These are phyloP conservation scores for Bonia amplexicaulis DNA, from an alignment of 176 grass and related monocot genomes.

Conservation along the genomic window DNA sequence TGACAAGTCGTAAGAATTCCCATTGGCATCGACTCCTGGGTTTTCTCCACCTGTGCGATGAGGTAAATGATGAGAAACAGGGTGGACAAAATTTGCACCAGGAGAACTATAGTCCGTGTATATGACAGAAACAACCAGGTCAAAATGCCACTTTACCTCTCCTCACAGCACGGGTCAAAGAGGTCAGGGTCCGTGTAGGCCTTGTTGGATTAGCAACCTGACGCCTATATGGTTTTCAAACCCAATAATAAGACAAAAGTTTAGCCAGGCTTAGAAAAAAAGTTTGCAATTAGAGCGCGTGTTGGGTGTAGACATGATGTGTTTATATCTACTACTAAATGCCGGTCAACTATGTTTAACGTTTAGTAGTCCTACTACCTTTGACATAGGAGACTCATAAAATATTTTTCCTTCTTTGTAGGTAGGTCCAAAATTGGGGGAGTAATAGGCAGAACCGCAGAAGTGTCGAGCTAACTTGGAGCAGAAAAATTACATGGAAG, in stretches of 20 bases:
- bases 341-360: slow-evolving; percentile 12
- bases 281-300: not conserved
- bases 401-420: not conserved
- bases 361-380: slow-evolving; percentile 20
- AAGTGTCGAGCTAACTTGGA: not conserved
- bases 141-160: slow-evolving; percentile 46
- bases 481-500: not conserved
- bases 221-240: slow-evolving; percentile 40
- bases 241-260: slow-evolving; percentile 11
- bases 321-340: slow-evolving; percentile 26
- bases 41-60: slow-evolving; percentile 60
- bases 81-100: not conserved
- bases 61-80: slow-evolving; percentile 7
- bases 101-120: not conserved
- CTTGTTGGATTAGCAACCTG: slow-evolving; percentile 59
- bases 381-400: slow-evolving; percentile 7
- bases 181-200: slow-evolving; percentile 60
- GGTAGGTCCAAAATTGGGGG: not conserved
- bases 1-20: slow-evolving; percentile 58
- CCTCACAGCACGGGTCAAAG: slow-evolving; percentile 60
- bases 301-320: not conserved
- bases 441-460: not conserved
- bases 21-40: slow-evolving; percentile 49
- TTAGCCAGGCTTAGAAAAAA: not conserved
- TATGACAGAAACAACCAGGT: not conserved